A percentile compares a stretch with the other conserved stretches of the same genome.
Evolutionary conservation across 2,329 filamentous ascomycete species (phyloP).

Genomic region (Endocalyx cinctus): DNA sequence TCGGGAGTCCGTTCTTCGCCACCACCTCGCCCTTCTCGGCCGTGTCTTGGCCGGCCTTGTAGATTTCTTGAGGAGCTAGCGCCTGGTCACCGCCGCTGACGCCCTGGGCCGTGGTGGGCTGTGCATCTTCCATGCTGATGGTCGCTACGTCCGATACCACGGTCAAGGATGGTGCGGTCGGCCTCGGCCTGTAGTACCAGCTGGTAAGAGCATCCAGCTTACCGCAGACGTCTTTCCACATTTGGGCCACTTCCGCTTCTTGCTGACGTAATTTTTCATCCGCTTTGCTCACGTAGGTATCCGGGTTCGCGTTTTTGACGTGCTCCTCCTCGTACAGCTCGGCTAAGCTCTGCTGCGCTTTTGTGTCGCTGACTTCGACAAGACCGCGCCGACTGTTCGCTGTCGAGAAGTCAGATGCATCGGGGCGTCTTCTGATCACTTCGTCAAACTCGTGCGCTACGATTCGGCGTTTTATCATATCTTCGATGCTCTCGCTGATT

Average conservation of each 20-base stretch:
- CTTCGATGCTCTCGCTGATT: constrained; percentile 85
- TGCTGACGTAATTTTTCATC: constrained; percentile 80
- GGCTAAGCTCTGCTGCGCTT: constrained; percentile 80
- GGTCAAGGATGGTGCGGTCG: constrained; percentile 73
- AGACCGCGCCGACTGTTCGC: constrained; percentile 61
- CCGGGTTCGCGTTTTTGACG: constrained; percentile 69
- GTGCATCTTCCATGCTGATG: constrained; percentile 90
- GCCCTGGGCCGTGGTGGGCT: constrained; percentile 76
- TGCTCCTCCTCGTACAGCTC: constrained; percentile 95
- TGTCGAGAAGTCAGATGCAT: constrained; percentile 61
- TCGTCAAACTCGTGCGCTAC: constrained; percentile 89
- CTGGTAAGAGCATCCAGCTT: constrained; percentile 86
- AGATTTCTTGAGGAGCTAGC: constrained; percentile 92
- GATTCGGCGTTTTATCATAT: constrained; percentile 90
- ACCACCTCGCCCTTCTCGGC: constrained; percentile 67
- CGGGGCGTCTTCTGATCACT: constrained; percentile 75
- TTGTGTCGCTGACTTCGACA: constrained; percentile 79
- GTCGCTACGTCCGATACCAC: constrained; percentile 89
- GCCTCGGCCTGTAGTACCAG: constrained; percentile 93
- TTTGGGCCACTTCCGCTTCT: constrained; percentile 72
- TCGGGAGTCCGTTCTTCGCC: constrained; percentile 68
- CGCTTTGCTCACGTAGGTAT: constrained; percentile 72
- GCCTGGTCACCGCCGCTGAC: constrained; percentile 64
- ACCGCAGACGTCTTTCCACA: constrained; percentile 78
- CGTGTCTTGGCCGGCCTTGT: constrained; percentile 68